A percentile compares a stretch with the other conserved stretches of the same genome.
phyloP scores from a whole-genome alignment of 2,329 filamentous ascomycete species.

The Diplodia mutila region DNA sequence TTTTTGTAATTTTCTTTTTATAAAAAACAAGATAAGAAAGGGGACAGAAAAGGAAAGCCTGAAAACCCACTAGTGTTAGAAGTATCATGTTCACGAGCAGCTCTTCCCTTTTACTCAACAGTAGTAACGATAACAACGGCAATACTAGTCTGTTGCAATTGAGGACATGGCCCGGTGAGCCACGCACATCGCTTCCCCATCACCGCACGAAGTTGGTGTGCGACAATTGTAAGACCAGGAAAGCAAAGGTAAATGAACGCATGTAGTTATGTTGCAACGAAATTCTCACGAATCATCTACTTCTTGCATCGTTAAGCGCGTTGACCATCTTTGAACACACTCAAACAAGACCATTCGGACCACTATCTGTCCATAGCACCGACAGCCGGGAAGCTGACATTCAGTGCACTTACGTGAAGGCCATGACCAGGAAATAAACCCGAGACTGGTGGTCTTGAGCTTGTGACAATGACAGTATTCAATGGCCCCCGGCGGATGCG shows the following conservation, averaged over 20 bases:
- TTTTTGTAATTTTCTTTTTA: too few relatives aligned
- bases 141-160: background rate
- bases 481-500: too few relatives aligned
- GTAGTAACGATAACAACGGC: background rate
- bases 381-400: background rate
- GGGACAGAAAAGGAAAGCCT: too few relatives aligned
- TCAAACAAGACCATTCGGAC: background rate
- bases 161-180: background rate
- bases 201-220: background rate
- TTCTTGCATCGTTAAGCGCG: too few relatives aligned
- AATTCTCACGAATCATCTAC: background rate
- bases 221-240: background rate
- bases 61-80: too few relatives aligned
- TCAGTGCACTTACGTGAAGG: background rate
- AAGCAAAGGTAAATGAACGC: background rate
- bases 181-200: background rate
- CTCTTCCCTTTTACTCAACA: background rate
- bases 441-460: too few relatives aligned
- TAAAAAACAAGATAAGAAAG: too few relatives aligned
- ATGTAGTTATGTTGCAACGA: background rate
- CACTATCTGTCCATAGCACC: too few relatives aligned
- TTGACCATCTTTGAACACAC: background rate
- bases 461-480: too few relatives aligned
- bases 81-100: too few relatives aligned
- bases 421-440: too few relatives aligned